Evolutionary conservation across 2,329 filamentous ascomycete species (phyloP), one percentile per base, ranked within the genome.

Genomic region (Calonectria naviculata): DNA sequence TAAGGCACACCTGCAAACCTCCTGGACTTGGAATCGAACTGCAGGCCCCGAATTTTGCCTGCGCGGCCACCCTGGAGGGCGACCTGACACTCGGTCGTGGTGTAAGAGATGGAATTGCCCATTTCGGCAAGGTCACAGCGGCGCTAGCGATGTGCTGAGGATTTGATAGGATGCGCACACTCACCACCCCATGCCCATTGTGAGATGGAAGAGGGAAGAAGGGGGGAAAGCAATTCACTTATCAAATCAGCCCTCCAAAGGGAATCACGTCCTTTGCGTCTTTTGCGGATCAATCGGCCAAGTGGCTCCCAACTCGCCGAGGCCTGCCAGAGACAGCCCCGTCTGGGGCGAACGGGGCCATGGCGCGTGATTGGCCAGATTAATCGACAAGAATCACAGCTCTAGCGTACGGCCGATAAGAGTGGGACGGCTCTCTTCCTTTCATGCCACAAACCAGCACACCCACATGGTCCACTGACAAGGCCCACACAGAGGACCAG

Each of bases 1-100:
- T 85, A 86, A 0, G 84, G 83, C 38, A 86, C 77, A 5, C 78
- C 81, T 0, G 78, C 74, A 36, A 81, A 85, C 34, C 81, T 78
- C 24, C 80, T 78, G 2, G 81, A 75, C 71, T 83, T 84, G 12
- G 77, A 58, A 67, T 83, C 81, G 61, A 77, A 79, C 44, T 84
- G 81, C 6, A 83, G 64, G n/a, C 82, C 82, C 47, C 73, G 77
- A 46, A 84, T 36, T 26, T 44, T 60, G n/a, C 66, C 71, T 13
- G 47, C 12, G 1, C 61, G 41, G 1, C 52, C 52, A 38, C 66
- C 52, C 24, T 46, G 70, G 12, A 72, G 62, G 21, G 65, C 67
- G 6, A 65, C 66, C 29, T 46, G 29, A n/a, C 67, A 72, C 29
- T 66, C 54, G 3, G 70, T 49, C 0, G 62, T 46, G 56, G 66